These are phyloP conservation scores for Phytophthora pisi DNA, from an alignment of 352 stramenopile species.

Conservation along the genomic window DNA sequence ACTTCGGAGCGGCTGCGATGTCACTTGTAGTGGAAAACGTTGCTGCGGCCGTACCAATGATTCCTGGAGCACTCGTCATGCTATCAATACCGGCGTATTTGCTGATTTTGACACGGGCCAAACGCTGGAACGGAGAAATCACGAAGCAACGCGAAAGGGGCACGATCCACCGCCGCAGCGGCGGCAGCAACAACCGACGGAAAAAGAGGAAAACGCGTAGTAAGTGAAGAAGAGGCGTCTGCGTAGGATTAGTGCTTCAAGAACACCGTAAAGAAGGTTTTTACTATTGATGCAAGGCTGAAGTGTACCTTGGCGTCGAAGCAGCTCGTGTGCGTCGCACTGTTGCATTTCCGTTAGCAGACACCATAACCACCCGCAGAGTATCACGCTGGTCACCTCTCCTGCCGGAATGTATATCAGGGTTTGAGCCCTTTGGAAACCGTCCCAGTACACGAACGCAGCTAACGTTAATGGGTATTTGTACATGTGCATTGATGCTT, in stretches of 20 bases:
- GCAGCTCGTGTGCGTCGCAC: no score
- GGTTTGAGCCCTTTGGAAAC: no score
- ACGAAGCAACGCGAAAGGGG: constrained; percentile 25
- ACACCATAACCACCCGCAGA: neutral
- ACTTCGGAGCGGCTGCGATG: constrained; percentile 8
- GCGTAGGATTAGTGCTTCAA: no score
- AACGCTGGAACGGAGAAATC: constrained; percentile 35
- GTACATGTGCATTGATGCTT: no score
- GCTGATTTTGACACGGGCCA: constrained; percentile 31
- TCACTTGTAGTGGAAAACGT: constrained; percentile 22
- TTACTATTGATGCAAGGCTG: neutral
- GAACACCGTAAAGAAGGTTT: neutral
- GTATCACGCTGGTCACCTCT: no score
- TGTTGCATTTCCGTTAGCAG: neutral
- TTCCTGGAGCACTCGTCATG: constrained; percentile 25
- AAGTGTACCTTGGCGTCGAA: no score
- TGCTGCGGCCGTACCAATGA: constrained; percentile 14
- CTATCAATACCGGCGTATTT: constrained; percentile 34
- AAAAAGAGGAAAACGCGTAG: constrained; percentile 36
- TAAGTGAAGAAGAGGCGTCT: constrained; percentile 22
- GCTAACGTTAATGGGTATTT: no score
- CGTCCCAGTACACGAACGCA: no score
- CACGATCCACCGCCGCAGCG: constrained; percentile 31
- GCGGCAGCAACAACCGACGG: constrained; percentile 17
- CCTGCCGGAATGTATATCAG: no score